Evolutionary conservation across 352 stramenopile species (phyloP), one percentile per base, ranked within the genome.

Genomic region (Pythium plurisporium): DNA sequence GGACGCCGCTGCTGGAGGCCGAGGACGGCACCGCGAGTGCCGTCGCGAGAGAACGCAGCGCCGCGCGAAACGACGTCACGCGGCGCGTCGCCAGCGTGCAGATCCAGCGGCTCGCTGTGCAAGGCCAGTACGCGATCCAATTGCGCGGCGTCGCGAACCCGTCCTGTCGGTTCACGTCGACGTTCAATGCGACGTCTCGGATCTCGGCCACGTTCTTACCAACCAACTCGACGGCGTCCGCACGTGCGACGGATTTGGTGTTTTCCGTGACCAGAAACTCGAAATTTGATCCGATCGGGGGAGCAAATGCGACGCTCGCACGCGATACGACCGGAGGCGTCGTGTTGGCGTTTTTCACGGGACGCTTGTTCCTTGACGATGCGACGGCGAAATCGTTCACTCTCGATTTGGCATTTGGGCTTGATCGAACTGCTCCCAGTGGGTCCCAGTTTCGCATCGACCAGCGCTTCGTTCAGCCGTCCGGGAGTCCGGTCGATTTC

Each of bases 291-390:
- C 4, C 40, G 0, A 40, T 87, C 20, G 52, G 64, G 42, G 76
- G 74, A n/a, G 56, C 68, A 12, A 48, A 26, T 5, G 34, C 72
- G 12, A 22, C 64, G 6, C 51, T 61, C 46, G 36, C 59, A 31
- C 49, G 62, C 4, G 33, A 15, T 34, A 22, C 22, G 14, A 42
- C 48, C 10, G 38, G 26, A n/a, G 76, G 76, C 4, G 68, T 87
- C 29, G 25, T 84, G 9, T 20, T 87, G 22, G 67, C 64, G 9
- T 68, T 67, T 3, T 87, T 84, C 51, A 81, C 67, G 0, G 74
- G 74, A 6, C 66, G 76, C 31, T 73, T 87, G 49, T 79, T 82
- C 27, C 48, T 81, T 20, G 74, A 87, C 26, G 78, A 84, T 25
- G 57, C 41, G 19, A 62, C 64, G 1, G 63, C 73, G 6, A 84